phyloP scores from a whole-genome alignment of 495 filamentous ascomycete genomes.

The Xylaria sp. region DNA sequence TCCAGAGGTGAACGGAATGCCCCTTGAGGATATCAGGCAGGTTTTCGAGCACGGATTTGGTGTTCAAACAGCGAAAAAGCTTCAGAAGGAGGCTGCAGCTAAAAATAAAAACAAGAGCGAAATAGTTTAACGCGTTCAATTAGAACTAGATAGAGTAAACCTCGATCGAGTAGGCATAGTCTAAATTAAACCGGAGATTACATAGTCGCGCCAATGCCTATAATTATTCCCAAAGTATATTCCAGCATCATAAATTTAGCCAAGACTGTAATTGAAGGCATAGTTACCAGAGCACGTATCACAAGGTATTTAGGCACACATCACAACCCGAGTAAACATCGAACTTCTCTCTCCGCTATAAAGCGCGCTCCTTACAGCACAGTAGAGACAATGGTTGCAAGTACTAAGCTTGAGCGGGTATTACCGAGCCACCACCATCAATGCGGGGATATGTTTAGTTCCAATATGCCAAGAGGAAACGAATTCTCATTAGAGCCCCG shows the following conservation, averaged over 20 bases:
- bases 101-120: background rate
- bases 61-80: conserved; percentile 33
- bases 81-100: background rate
- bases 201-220: too few species aligned
- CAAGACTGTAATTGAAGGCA: too few species aligned
- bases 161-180: too few species aligned
- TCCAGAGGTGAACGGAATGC: conserved; percentile 57
- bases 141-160: background rate
- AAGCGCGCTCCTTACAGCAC: background rate
- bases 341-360: too few species aligned
- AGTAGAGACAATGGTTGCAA: background rate
- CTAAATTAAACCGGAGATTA: too few species aligned
- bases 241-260: too few species aligned
- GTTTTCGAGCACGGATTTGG: conserved; percentile 58
- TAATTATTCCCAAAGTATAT: too few species aligned
- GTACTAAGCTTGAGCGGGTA: background rate
- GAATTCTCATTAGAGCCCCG: too few species aligned
- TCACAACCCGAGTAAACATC: too few species aligned
- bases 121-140: background rate
- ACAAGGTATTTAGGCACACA: too few species aligned
- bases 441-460: background rate
- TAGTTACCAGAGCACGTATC: too few species aligned
- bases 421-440: background rate
- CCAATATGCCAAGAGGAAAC: background rate
- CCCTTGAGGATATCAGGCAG: conserved; percentile 57